Base-by-base conservation (phyloP, 208 protist genomes). In the Acanthamoeba lenticulata region DNA sequence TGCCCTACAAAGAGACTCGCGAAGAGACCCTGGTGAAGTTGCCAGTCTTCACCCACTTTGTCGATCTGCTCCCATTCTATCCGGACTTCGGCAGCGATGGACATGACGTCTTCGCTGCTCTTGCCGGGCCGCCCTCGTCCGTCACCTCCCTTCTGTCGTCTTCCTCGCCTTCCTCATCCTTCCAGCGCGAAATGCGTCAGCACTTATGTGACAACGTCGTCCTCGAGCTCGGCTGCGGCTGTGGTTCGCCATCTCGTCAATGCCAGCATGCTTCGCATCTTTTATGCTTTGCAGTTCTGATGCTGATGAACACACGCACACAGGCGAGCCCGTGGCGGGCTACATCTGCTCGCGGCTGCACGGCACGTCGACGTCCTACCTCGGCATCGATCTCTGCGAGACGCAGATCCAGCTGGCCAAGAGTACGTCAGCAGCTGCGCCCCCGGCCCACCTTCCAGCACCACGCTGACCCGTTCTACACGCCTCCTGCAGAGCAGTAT, bases 1-100 rank as follows among this genome's bases (percentile, higher is more conserved):
- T 89, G 79, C 79, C 79, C 13, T 89, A 89, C 79, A 89, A 89
- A n/a, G 49, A 89, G 32, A 89, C 79, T 21, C n/a, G 49, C n/a
- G 79, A 89, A 7, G 79, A 89, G 32, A 42, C 45, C 29, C 45
- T 89, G 27, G 45, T 89, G 44, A 62, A 89, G 79, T 32, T 89
- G 15, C 79, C 79, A 0, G 49, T 89, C 17, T 89, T 89, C 79
- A 89, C 40, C 13, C 69, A 79, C 69, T 79, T 79, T 36, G 21
- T 79, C 15, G 69, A 79, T 9, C 69, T 79, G 34, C 36, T 79
- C n/a, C 69, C 69, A 17, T 47, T 24, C 69, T 79, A 79, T 79
- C 69, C 69, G 9, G 32, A 40, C 36, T 21, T 45, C 17, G 36
- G 40, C 21, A 11, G 24, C 34, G 69, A 79, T 45, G 38, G 69